Evolutionary conservation across 305 asterid species (phyloP).

Genomic region (Fraxinus dipetala): DNA sequence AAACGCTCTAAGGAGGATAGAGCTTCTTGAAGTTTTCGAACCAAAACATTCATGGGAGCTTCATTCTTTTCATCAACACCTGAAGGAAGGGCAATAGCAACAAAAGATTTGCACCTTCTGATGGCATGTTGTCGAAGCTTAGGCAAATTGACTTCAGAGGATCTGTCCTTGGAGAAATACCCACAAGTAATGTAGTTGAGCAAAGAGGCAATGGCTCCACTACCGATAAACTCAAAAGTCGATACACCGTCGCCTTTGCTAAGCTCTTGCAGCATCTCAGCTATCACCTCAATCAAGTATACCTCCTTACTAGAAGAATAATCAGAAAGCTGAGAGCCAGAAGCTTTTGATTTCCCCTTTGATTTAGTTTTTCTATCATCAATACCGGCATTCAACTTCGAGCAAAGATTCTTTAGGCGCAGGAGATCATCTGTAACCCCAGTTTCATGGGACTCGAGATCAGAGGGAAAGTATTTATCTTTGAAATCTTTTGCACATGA

Average conservation of each 20-base stretch:
- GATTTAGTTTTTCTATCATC: constrained; percentile 64
- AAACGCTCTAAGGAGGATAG: constrained; percentile 87
- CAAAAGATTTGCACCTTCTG: constrained; percentile 76
- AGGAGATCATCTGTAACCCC: constrained; percentile 83
- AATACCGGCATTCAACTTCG: constrained; percentile 52
- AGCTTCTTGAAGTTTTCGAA: constrained; percentile 90
- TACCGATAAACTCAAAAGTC: constrained; percentile 92
- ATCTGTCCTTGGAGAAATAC: constrained; percentile 68
- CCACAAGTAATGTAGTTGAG: constrained; percentile 90
- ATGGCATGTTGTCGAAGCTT: constrained; percentile 84
- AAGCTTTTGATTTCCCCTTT: constrained; percentile 86
- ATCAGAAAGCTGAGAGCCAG: constrained; percentile 47
- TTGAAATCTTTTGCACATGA: constrained; percentile 79
- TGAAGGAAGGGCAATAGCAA: constrained; percentile 72
- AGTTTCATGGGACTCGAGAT: constrained; percentile 62
- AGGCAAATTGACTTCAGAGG: constrained; percentile 66
- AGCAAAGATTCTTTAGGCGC: constrained; percentile 77
- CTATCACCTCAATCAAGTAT: constrained; percentile 57
- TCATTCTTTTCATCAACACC: constrained; percentile 40
- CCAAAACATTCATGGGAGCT: constrained; percentile 71
- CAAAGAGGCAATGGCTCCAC: constrained; percentile 83
- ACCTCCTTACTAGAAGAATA: constrained; percentile 58
- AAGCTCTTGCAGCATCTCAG: constrained; percentile 83
- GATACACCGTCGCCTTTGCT: constrained; percentile 92
- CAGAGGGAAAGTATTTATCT: constrained; percentile 81